A percentile compares a stretch with the other conserved stretches of the same genome.
Evolutionary conservation across 352 stramenopile species (phyloP).

Genomic region (Globisporangium polare): DNA sequence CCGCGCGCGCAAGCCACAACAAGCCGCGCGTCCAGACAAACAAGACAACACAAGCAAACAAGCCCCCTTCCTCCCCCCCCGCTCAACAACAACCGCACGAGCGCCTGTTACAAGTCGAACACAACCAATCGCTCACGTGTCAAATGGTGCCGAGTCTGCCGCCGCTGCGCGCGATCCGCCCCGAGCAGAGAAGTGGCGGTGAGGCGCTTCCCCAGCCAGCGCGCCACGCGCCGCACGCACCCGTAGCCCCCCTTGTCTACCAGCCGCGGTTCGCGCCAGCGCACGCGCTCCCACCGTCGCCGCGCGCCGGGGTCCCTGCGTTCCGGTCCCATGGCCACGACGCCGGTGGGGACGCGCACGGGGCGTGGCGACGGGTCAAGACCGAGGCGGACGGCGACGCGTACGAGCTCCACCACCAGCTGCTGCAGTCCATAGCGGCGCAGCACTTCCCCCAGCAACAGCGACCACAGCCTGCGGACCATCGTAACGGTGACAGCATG

Average conservation of each 20-base stretch:
- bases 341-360: background rate
- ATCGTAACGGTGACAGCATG: background rate
- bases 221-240: background rate
- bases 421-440: background rate
- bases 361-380: background rate
- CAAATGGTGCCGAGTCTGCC: conserved; percentile 4
- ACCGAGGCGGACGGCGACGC: background rate
- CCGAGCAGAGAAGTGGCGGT: background rate
- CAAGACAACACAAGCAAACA: background rate
- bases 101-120: background rate
- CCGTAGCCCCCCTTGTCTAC: background rate
- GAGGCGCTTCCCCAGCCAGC: background rate
- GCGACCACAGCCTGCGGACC: background rate
- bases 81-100: background rate
- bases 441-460: background rate
- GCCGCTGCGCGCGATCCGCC: background rate
- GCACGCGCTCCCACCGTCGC: background rate
- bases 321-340: background rate
- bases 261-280: background rate
- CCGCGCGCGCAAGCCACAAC: no score
- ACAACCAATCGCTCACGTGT: background rate
- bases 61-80: no score
- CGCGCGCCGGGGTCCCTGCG: background rate
- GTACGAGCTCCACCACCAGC: background rate
- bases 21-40: no score